Base-by-base conservation (phyloP, 257 asterid genomes). In the Solanum rostratum region DNA sequence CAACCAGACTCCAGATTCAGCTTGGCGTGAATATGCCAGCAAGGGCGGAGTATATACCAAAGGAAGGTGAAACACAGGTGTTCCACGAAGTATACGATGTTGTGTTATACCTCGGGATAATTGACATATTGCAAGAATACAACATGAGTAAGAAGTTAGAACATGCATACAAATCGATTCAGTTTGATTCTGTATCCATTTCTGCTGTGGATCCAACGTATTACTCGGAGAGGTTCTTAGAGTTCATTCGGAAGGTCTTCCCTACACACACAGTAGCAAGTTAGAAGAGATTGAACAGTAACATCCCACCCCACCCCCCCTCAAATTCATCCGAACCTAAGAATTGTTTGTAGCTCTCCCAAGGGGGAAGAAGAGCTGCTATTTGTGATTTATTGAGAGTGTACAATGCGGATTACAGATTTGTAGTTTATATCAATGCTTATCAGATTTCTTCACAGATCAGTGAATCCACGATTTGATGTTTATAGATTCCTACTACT, bases 21-120 rank as follows among this genome's bases (percentile, higher is more conserved):
- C 97, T 95, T 8, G 99, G 99, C 80, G 99, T 97, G 84, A 97
- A 94, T 84, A 92, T 97, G 99, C 99, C 99, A 19, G 98, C 99
- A 45, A 92, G 99, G 88, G 98, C 98, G 0, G 99, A 97, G 89
- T 94, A 73, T 43, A 87, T 91, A 53, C 93, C 92, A 0, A 88
- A 88, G 15, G 90, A 90, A 27, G 90, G 88, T 29, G 87, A 81
- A 39, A 79, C 83, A 0, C 92, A 86, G 84, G 80, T 95, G 83
- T 95, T 95, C 85, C 97, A 91, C n/a, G 97, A 95, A 89, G 98
- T 90, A 82, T 95, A 96, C 18, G 99, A 97, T 52, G 98, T 95
- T 2, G 98, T 97, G 65, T 79, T 97, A 27, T 97, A 97, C 88
- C 89, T 97, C 82, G 98, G 99, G 59, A 93, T 97, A 54, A 95